Base-by-base conservation (phyloP, 2,329 filamentous ascomycete genomes). In the Escovopsis sp. region DNA sequence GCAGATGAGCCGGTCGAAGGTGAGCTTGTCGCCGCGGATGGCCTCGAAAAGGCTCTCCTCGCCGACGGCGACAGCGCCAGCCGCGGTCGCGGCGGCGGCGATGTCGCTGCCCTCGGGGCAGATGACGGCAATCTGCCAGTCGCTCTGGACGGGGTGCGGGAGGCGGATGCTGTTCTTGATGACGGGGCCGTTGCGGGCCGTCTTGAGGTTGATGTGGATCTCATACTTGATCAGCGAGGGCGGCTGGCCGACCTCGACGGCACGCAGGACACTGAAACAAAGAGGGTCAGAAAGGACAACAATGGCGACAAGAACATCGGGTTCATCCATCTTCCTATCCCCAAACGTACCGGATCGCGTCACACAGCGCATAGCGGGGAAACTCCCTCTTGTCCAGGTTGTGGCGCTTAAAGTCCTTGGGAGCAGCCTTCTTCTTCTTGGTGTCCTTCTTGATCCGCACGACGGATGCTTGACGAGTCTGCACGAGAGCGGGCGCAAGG, bases 1-100 rank as follows among this genome's bases (percentile, higher is more conserved):
- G 60, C 85, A 93, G 47, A 98, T 75, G 42, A 86, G 80, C 37
- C 83, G 70, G 55, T 96, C 90, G 54, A 96, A 98, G 18, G 84
- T 72, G 43, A 96, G 79, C 27, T 76, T 72, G 29, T 82, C 86
- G 33, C 71, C 57, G 43, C 65, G 69, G 41, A 98, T 77, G 35
- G 74, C 67, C 35, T 85, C 75, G 53, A 98, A 94, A 4, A 98
- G 66, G 2, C 78, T 73, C 28, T 93, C 80, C 53, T 94, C 82
- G 42, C 90, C 90, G 1, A 87, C 84, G 4, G 88, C 65, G 1
- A 77, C 69, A 13, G 90, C 92, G 36, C 90, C 92, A 0, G 81
- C 80, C 9, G 72, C 68, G 25, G 69, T 69, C 4, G 92, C 90
- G 35, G 84, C 78, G 44, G 72, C 68, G 35, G 79, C 85, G 34